Percentiles rank a stretch among this genome's conserved stretches.
phyloP scores from a whole-genome alignment of 169 alveolate genomes.

The Plasmodium billcollinsi region DNA sequence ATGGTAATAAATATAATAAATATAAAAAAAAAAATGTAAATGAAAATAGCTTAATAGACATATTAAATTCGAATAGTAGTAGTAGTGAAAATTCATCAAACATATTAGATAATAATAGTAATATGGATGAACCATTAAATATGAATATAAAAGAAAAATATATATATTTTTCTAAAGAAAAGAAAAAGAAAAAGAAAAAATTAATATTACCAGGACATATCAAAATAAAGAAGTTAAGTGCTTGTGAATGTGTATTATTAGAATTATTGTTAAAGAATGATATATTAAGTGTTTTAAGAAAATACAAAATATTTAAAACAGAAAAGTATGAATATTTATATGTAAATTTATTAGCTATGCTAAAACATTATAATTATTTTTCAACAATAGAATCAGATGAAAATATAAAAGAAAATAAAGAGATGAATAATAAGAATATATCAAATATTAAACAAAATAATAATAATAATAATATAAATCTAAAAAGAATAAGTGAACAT shows the following conservation, averaged over 20 bases:
- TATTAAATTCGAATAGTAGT: slow-evolving; percentile 61
- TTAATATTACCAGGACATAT: slow-evolving; percentile 45
- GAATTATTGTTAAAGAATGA: slow-evolving; percentile 41
- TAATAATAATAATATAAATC: not conserved
- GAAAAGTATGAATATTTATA: slow-evolving; percentile 71
- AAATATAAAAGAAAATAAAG: slow-evolving; percentile 2
- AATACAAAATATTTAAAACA: slow-evolving; percentile 61
- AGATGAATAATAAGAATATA: not conserved
- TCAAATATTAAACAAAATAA: not conserved
- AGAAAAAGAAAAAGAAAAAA: slow-evolving; percentile 37
- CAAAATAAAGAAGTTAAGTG: slow-evolving; percentile 50
- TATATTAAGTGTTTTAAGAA: slow-evolving; percentile 55
- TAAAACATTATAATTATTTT: slow-evolving; percentile 74
- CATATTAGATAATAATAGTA: slow-evolving; percentile 35
- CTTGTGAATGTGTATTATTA: slow-evolving; percentile 63
- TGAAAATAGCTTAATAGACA: slow-evolving; percentile 45
- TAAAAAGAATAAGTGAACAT: slow-evolving; percentile 10
- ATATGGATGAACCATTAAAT: slow-evolving; percentile 39
- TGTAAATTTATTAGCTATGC: slow-evolving; percentile 52
- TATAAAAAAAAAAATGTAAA: not conserved
- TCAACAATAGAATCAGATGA: not conserved
- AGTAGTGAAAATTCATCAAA: slow-evolving; percentile 22
- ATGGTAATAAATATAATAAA: not conserved
- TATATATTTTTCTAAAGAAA: slow-evolving; percentile 32
- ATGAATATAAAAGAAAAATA: slow-evolving; percentile 57